Base-by-base conservation (phyloP, 2,329 filamentous ascomycete species). In the Trichoderma afroharzianum region DNA sequence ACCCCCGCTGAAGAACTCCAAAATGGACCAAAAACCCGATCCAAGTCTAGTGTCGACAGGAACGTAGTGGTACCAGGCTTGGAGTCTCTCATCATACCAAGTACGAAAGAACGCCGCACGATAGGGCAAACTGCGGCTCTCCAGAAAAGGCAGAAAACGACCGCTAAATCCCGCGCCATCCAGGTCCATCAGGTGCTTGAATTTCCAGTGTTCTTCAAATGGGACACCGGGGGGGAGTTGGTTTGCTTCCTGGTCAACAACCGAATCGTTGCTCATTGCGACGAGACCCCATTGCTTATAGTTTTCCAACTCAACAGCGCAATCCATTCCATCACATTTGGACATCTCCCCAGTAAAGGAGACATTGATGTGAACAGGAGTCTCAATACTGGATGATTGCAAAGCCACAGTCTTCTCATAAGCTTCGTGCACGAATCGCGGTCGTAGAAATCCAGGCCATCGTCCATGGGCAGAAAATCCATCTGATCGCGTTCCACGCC, bases 151-250 rank as follows among this genome's bases (percentile, higher is more conserved):
- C 3, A 93, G 83, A 79, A 89, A 91, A 12, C 90, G 85, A 1
- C 89, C 90, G 55, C 86, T 89, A 77, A 91, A 90, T 3, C 85
- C 87, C 77, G 90, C 88, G 24, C 92, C 92, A 78, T 94, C 92
- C 63, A 94, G 85, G 77, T 94, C 92, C 0, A 90, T 87, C 2
- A 94, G 84, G 76, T 88, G 92, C 76, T 92, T 93, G 79, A 84
- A 83, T 61, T 77, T 74, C 78, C 88, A 88, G 78, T 88, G 86
- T 70, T 86, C 79, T n/a, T 73, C 62, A 61, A 77, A 77, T 1
- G 73, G 73, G 6, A 72, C 55, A 15, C 50, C 53, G 4, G 72
- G 39, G 21, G 72, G 68, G 9, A 53, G 39, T 4, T 61, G 28
- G n/a, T 9, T 57, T 8, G 28, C 59, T n/a, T 32, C 32, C 12